phyloP scores from a whole-genome alignment of 2,329 filamentous ascomycete species.

The Fusarium begoniae region DNA sequence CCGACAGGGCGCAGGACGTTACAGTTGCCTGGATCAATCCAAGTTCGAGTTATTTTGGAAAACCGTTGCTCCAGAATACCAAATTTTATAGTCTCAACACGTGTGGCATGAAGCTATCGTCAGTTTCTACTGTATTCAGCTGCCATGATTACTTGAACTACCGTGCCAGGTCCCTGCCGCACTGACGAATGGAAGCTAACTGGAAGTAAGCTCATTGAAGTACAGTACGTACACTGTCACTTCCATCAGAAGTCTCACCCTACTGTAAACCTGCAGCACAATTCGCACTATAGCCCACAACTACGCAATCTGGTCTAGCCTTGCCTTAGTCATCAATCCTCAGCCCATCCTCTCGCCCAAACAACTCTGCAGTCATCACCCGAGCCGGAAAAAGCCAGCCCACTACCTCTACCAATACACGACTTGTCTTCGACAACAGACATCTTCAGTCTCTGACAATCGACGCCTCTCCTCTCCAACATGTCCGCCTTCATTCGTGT shows the following conservation, averaged over 20 bases:
- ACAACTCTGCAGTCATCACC: constrained; percentile 46
- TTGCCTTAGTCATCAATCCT: constrained; percentile 48
- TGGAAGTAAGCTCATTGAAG: constrained; percentile 38
- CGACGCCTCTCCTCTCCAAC: constrained; percentile 56
- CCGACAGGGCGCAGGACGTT: constrained; percentile 4
- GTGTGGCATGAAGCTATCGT: background rate
- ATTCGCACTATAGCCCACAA: constrained; percentile 43
- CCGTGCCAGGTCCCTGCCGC: background rate
- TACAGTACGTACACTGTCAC: constrained; percentile 38
- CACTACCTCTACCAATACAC: constrained; percentile 38
- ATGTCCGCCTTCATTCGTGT: constrained; percentile 76
- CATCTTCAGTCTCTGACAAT: constrained; percentile 33
- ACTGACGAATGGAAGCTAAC: constrained; percentile 38
- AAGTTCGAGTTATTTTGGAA: background rate
- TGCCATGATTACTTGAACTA: background rate
- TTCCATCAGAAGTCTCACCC: background rate
- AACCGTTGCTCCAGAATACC: background rate
- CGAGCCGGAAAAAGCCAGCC: constrained; percentile 41
- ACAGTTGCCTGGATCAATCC: background rate
- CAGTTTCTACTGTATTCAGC: background rate
- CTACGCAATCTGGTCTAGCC: constrained; percentile 39
- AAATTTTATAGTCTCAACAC: background rate
- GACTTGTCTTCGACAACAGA: constrained; percentile 24
- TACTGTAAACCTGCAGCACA: constrained; percentile 5
- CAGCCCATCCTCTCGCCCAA: constrained; percentile 44